Percentiles rank a stretch among this genome's conserved stretches.
Conservation (phyloP, 2,329 filamentous ascomycete genomes). For the Amauroascus verrucosus region DNA sequence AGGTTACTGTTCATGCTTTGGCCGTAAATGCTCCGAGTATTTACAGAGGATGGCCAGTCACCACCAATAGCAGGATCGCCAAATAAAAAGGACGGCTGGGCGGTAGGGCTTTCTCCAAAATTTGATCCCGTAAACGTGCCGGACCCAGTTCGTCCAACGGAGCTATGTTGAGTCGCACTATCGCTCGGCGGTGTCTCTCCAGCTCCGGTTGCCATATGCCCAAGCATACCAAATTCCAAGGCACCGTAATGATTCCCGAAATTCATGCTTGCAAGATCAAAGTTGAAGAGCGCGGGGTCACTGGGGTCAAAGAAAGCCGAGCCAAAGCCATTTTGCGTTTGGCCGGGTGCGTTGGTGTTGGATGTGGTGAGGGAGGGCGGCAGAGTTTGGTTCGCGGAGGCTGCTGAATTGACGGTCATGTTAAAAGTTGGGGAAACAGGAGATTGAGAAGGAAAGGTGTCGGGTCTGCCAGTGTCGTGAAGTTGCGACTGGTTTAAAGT, state of each 20-base stretch:
- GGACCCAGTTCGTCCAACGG: slow-evolving; percentile 36
- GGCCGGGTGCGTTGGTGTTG: slow-evolving; percentile 33
- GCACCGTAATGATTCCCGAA: slow-evolving; percentile 96
- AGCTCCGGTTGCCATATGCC: slow-evolving; percentile 87
- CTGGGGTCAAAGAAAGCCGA: slow-evolving; percentile 69
- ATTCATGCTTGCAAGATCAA: slow-evolving; percentile 85
- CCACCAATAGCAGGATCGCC: slow-evolving; percentile 35
- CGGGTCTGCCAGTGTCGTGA: slow-evolving; percentile 21
- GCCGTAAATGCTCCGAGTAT: slow-evolving; percentile 26
- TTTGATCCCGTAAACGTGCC: slow-evolving; percentile 31
- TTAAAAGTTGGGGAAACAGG: slow-evolving; percentile 64
- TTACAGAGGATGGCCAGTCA: slow-evolving; percentile 31
- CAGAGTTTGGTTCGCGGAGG: slow-evolving; percentile 27
- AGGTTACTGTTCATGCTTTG: slow-evolving; percentile 36
- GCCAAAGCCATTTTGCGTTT: slow-evolving; percentile 38
- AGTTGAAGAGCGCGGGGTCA: slow-evolving; percentile 88
- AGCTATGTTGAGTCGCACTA: slow-evolving; percentile 38
- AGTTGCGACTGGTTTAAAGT: slow-evolving; percentile 7
- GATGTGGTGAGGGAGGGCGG: slow-evolving; percentile 40
- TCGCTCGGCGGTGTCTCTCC: slow-evolving; percentile 69
- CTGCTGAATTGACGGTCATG: slow-evolving; percentile 37
- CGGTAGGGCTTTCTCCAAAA: slow-evolving; percentile 38
- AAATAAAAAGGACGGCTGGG: slow-evolving; percentile 38
- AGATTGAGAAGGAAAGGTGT: slow-evolving; percentile 57
- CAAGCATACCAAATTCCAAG: slow-evolving; percentile 89